Conservation (phyloP, 768 basidiomycete species). For the Kwoniella dendrophila region DNA sequence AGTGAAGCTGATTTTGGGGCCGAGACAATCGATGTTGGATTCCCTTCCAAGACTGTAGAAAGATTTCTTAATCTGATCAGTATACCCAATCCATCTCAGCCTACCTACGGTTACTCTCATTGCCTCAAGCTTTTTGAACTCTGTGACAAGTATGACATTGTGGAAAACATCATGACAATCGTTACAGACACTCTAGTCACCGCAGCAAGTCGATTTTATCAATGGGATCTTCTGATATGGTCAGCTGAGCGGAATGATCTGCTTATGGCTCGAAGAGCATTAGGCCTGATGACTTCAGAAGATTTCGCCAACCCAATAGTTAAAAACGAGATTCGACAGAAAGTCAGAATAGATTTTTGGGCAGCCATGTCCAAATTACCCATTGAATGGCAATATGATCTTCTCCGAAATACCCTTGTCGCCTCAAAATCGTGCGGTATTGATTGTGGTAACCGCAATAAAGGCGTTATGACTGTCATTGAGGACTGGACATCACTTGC, state of each 20-base stretch:
- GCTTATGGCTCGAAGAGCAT: not conserved
- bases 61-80: constrained; percentile 1
- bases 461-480: not conserved
- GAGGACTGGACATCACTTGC: not conserved
- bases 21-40: not conserved
- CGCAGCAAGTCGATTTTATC: not conserved
- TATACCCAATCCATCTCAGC: not conserved
- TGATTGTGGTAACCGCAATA: too few species aligned
- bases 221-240: not conserved
- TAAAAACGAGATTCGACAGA: too few species aligned
- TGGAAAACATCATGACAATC: not conserved
- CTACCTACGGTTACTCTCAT: not conserved
- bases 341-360: not conserved
- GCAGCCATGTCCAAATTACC: not conserved
- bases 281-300: not conserved
- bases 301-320: not conserved
- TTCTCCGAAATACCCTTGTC: not conserved
- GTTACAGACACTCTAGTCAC: not conserved
- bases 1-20: too few species aligned
- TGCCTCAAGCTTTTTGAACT: not conserved
- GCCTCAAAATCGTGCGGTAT: not conserved
- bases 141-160: constrained; percentile 1
- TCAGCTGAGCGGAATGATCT: not conserved
- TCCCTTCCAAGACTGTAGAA: not conserved
- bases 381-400: not conserved